Conservation (phyloP, 495 filamentous ascomycete species). For the Neurospora sp. region DNA sequence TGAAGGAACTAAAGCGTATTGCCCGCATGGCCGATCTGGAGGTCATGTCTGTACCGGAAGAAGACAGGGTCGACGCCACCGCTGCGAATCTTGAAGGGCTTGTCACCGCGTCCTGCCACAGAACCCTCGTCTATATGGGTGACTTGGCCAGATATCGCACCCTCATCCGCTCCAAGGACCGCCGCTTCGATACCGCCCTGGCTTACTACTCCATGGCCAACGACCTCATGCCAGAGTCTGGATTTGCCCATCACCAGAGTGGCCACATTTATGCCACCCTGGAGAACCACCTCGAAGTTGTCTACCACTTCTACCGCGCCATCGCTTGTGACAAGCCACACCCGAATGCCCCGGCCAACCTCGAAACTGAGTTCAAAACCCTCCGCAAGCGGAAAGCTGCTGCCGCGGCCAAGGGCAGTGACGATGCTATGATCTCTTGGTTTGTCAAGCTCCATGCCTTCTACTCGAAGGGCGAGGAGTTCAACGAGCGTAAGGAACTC, state of each 20-base stretch:
- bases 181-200: constrained; percentile 69
- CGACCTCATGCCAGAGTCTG: constrained; percentile 66
- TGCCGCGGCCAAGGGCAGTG: constrained; percentile 8
- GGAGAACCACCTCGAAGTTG: constrained; percentile 65
- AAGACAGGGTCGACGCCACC: constrained; percentile 28
- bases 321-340: constrained; percentile 63
- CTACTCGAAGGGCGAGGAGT: constrained; percentile 61
- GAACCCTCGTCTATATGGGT: constrained; percentile 74
- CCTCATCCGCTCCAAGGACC: constrained; percentile 42
- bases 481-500: constrained; percentile 67
- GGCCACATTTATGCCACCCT: constrained; percentile 73
- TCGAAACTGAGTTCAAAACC: constrained; percentile 73
- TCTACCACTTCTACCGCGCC: constrained; percentile 83
- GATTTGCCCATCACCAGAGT: constrained; percentile 77
- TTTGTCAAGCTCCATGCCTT: constrained; percentile 83
- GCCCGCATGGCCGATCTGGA: constrained; percentile 57
- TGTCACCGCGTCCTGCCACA: constrained; percentile 68
- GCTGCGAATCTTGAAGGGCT: constrained; percentile 40
- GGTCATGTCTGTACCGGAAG: constrained; percentile 22
- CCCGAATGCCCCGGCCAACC: constrained; percentile 58
- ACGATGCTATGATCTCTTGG: constrained; percentile 54
- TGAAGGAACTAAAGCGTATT: constrained; percentile 62
- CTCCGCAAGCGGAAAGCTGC: constrained; percentile 19
- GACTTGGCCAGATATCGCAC: constrained; percentile 83
- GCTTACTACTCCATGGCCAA: constrained; percentile 79